Evolutionary conservation across 305 asterid genomes (phyloP).

Genomic region (Plantago lanceolata): DNA sequence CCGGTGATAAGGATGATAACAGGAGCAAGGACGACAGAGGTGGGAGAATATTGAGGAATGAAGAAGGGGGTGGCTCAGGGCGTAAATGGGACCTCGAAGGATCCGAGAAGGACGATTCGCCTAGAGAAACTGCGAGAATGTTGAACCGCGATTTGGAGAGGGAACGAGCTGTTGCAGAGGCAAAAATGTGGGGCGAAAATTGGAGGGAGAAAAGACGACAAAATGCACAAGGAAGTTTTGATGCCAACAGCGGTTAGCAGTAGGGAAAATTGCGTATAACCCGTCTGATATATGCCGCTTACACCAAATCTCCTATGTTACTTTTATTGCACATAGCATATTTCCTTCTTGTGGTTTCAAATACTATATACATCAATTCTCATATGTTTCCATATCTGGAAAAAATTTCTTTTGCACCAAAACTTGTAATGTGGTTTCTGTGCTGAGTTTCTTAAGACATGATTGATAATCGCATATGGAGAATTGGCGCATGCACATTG

Average conservation of each 20-base stretch:
- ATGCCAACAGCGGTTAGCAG: slow-evolving; percentile 42
- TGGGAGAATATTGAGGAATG: slow-evolving; percentile 50
- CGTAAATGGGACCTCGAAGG: slow-evolving; percentile 74
- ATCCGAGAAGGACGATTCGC: slow-evolving; percentile 73
- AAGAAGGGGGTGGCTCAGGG: slow-evolving; percentile 69
- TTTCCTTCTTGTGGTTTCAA: too few species aligned
- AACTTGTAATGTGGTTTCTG: too few species aligned
- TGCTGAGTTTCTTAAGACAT: too few species aligned
- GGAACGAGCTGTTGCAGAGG: slow-evolving; percentile 96
- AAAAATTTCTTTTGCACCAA: too few species aligned
- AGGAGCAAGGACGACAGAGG: slow-evolving; percentile 51
- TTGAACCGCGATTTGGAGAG: slow-evolving; percentile 69
- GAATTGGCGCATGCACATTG: too few species aligned
- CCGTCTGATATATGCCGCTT: background rate
- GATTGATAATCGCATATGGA: too few species aligned
- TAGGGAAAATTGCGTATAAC: background rate
- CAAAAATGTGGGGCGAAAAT: slow-evolving; percentile 95
- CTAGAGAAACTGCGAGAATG: slow-evolving; percentile 58
- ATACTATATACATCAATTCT: too few species aligned
- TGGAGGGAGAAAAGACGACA: slow-evolving; percentile 68
- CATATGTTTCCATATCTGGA: too few species aligned
- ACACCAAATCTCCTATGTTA: too few species aligned
- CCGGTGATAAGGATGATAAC: slow-evolving; percentile 38
- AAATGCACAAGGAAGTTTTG: slow-evolving; percentile 60
- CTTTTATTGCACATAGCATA: too few species aligned